Base-by-base conservation (phyloP, 768 basidiomycete genomes). In the Boletus rubropictus region DNA sequence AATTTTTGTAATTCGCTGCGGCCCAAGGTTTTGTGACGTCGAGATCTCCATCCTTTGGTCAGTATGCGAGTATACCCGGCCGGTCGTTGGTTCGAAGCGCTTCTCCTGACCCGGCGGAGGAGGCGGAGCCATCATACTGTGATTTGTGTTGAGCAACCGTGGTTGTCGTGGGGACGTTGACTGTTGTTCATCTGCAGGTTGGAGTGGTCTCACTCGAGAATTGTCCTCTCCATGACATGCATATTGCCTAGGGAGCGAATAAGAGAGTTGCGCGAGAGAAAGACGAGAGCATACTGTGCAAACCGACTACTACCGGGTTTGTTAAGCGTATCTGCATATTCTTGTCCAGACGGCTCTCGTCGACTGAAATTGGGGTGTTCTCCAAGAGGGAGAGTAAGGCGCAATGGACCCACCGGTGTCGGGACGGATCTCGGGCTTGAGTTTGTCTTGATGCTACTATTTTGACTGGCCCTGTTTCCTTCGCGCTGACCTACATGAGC, bases 321-420 rank as follows among this genome's bases (percentile, higher is more conserved):
- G 36, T 72, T 68, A 12, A 27, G 31, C 4, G 44, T 39, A 28
- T 53, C 46, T 40, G 44, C 32, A 29, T 55, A 46, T 17, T 47
- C 46, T 44, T 53, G 50, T 15, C 31, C 38, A 8, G 59, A 46
- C 6, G 42, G 25, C 31, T 66, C 64, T 51, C 60, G 68, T 35
- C 58, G 58, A 39, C 59, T 54, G 49, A 73, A 69, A 28, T 44
- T 44, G 18, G 54, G 63, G 36, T 75, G 75, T 55, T 83, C 84
- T 35, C 76, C 74, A 11, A 72, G 78, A 15, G 81, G 82, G 18
- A 88, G 70, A 3, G 86, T 89, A 29, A 89, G 71, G 61, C 88
- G 69, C 54, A 77, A 68, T 21, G 84, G 84, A 17, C 73, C 82
- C 10, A 78, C 48, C 15, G 83, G 81, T 1, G 78, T 79, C 3